Evolutionary conservation across 1,139 yeast species (phyloP).

Genomic region (Taphrina confusa): DNA sequence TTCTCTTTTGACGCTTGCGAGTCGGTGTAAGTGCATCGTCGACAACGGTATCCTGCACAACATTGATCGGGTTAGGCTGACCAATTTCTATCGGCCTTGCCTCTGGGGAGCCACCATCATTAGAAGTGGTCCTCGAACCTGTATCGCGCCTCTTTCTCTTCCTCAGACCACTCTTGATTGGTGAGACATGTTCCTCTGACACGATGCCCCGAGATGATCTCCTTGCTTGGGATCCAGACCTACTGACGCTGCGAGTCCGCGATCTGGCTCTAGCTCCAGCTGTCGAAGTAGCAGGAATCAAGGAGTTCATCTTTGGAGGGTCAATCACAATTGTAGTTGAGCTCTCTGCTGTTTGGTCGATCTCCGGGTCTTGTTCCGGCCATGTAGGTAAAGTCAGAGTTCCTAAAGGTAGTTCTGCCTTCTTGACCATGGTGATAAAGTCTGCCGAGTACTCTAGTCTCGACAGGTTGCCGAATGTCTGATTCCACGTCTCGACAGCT

Average conservation of each 20-base stretch:
- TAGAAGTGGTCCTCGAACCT: background rate
- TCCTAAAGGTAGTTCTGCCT: background rate
- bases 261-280: background rate
- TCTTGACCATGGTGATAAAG: constrained; percentile 1
- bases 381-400: constrained; percentile 5
- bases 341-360: background rate
- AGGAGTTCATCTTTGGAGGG: background rate
- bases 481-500: constrained; percentile 22
- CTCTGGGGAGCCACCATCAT: background rate
- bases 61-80: background rate
- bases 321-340: background rate
- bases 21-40: background rate
- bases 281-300: background rate
- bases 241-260: background rate
- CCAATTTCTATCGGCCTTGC: background rate
- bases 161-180: background rate
- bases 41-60: background rate
- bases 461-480: constrained; percentile 12
- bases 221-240: background rate
- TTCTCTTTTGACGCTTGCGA: background rate
- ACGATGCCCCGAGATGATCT: background rate
- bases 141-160: constrained; percentile 2
- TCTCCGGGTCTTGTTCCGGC: constrained; percentile 18
- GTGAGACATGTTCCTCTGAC: background rate
- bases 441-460: constrained; percentile 18